Percentiles rank a stretch among this genome's conserved stretches.
These are phyloP conservation scores for Xylariaceae sp. DNA, from an alignment of 2,329 filamentous ascomycete genomes.

Conservation along the genomic window DNA sequence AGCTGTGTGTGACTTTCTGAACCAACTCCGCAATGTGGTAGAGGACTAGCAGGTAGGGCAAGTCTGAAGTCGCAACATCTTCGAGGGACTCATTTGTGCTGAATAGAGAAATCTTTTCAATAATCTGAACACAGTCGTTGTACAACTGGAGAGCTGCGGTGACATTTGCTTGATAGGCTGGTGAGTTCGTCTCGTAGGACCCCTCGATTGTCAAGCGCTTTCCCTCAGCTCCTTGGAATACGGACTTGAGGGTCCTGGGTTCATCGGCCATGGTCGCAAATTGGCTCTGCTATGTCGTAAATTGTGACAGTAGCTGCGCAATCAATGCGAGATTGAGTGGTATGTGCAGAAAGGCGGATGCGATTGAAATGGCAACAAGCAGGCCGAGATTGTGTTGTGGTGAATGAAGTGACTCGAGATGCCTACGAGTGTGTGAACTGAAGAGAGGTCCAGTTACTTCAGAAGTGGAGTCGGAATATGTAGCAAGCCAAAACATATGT, in stretches of 20 bases:
- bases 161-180: conserved; percentile 63
- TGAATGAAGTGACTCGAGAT: too few species aligned
- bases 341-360: background rate
- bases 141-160: conserved; percentile 63
- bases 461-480: too few species aligned
- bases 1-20: conserved; percentile 56
- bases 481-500: too few species aligned
- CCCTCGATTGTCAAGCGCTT: conserved; percentile 55
- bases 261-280: conserved; percentile 35
- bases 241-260: conserved; percentile 45
- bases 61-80: conserved; percentile 75
- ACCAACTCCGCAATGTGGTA: conserved; percentile 76
- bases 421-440: too few species aligned
- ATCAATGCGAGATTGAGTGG: background rate
- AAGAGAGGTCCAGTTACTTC: too few species aligned
- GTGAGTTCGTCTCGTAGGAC: conserved; percentile 59
- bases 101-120: conserved; percentile 72
- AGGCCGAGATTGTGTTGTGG: background rate
- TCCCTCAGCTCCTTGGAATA: conserved; percentile 47
- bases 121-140: conserved; percentile 64
- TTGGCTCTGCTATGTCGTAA: background rate
- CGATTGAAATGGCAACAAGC: background rate
- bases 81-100: conserved; percentile 85
- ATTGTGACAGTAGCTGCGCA: background rate
- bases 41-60: conserved; percentile 78